phyloP scores from a whole-genome alignment of 2,329 filamentous ascomycete genomes.

The Apiospora sp. region DNA sequence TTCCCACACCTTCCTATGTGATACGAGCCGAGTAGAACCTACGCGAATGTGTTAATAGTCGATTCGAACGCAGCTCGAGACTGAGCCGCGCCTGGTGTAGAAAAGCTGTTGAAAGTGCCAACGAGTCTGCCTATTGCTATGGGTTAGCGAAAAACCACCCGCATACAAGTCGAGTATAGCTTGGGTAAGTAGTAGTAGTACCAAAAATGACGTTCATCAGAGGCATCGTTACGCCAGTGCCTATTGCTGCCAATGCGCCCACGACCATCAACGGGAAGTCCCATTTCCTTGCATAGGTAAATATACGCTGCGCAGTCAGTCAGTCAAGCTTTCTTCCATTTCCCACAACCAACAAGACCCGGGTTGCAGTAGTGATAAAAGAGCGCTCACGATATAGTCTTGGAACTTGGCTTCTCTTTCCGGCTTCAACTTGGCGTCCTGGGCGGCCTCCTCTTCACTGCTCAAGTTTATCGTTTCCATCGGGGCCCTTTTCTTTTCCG shows the following conservation, averaged over 20 bases:
- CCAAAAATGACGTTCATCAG: conserved; percentile 68
- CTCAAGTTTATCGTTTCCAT: conserved; percentile 10
- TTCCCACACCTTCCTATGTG: background rate
- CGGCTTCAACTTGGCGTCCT: conserved; percentile 48
- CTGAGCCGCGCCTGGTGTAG: conserved; percentile 43
- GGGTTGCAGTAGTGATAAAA: background rate
- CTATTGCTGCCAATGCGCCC: conserved; percentile 58
- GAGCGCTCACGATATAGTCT: conserved; percentile 51
- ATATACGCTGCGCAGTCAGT: conserved; percentile 52
- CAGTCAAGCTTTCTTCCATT: conserved; percentile 23
- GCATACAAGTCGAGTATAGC: conserved; percentile 1
- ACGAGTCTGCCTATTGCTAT: conserved; percentile 50
- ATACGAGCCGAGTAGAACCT: conserved; percentile 32
- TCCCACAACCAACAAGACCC: background rate
- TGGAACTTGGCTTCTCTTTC: conserved; percentile 54
- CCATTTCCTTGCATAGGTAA: conserved; percentile 61
- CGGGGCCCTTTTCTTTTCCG: background rate
- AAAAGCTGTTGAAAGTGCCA: conserved; percentile 56
- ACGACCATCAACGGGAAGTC: conserved; percentile 57
- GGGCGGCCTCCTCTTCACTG: conserved; percentile 39
- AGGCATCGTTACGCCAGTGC: conserved; percentile 59
- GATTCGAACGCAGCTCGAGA: conserved; percentile 49
- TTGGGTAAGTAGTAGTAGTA: conserved; percentile 32
- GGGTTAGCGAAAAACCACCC: conserved; percentile 27
- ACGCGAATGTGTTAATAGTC: conserved; percentile 55